These are phyloP conservation scores for Dillenia turbinata DNA, from an alignment of 164 flowering plant genomes.

Conservation along the genomic window DNA sequence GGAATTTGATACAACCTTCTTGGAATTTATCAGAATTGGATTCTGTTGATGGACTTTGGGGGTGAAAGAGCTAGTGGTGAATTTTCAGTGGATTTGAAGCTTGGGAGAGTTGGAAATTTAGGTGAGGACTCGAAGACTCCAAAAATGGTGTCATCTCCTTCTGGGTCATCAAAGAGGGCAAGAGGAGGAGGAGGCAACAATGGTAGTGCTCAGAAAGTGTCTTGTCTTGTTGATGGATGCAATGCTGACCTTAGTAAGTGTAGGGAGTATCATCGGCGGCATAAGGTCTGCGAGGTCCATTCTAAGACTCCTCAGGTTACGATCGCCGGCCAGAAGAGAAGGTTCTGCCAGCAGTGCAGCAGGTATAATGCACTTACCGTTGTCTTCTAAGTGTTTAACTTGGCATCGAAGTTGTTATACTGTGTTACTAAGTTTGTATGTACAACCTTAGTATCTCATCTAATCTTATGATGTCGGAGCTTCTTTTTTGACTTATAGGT, in stretches of 20 bases:
- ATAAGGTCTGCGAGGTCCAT: conserved; percentile 82
- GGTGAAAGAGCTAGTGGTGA: conserved; percentile 16
- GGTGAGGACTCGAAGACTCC: conserved; percentile 23
- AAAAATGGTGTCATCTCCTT: conserved; percentile 21
- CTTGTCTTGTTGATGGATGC: conserved; percentile 82
- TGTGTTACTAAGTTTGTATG: too few relatives aligned
- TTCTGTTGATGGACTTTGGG: conserved; percentile 22
- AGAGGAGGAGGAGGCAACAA: conserved; percentile 27
- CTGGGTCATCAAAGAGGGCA: conserved; percentile 57
- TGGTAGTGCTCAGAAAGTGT: conserved; percentile 34
- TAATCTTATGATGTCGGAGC: too few relatives aligned
- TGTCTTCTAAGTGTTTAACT: too few relatives aligned
- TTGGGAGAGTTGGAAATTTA: conserved; percentile 40
- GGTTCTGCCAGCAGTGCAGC: conserved; percentile 94
- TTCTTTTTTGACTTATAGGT: too few relatives aligned
- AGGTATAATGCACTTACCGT: conserved; percentile 31
- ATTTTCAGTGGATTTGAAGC: conserved; percentile 60
- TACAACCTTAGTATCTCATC: too few relatives aligned
- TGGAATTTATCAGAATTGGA: conserved; percentile 49
- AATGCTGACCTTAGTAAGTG: conserved; percentile 68
- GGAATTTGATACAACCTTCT: conserved; percentile 49
- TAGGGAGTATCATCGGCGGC: conserved; percentile 78
- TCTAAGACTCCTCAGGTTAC: conserved; percentile 69
- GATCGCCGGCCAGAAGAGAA: conserved; percentile 59
- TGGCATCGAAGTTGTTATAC: too few relatives aligned